Base-by-base conservation (phyloP, 257 asterid genomes). In the Striga asiatica region DNA sequence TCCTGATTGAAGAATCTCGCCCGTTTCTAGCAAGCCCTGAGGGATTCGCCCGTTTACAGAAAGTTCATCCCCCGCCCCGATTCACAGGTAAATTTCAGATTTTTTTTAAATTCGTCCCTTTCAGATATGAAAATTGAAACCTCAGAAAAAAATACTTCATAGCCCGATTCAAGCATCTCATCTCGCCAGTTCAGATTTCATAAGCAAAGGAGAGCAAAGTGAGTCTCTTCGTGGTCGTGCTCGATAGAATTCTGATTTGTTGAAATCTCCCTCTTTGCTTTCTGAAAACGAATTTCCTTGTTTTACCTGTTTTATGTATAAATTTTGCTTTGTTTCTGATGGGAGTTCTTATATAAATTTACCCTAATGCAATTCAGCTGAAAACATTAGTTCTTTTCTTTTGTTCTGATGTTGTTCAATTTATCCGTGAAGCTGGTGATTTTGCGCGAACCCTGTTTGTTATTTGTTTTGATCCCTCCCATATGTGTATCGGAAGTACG, bases 371-470 rank as follows among this genome's bases (percentile, higher is more conserved):
- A 47, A 61, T 51, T 65, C 12, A 39, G 56, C 54, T 42, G 18
- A 19, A 19, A 19, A 3, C 32, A 2, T 7, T 27, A 3, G 5
- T 7, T 27, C 32, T 27, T 7, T 7, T 27, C 50, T 42, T 18
- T 16, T 42, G 17, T 42, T 37, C 3, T 20, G 2, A 16, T 11
- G 50, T 43, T 6, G 20, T 10, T 41, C 52, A 42, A 62, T 45
- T 63, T 71, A 71, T 73, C 60, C 60, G 62, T 64, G 58, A 58
- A 70, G 57, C 77, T 54, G 64, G 71, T 38, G 54, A 37, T 71
- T 78, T 64, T 60, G 43, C 45, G 23, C 46, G 29, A 54, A 32
- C 76, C 74, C 66, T 67, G 61, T 66, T 62, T 66, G 47, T 23
- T 69, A 42, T 49, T 56, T 59, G 61, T 60, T 14, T 66, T 35